Conservation (phyloP, 352 stramenopile species). For the Phytophthora ramorum region DNA sequence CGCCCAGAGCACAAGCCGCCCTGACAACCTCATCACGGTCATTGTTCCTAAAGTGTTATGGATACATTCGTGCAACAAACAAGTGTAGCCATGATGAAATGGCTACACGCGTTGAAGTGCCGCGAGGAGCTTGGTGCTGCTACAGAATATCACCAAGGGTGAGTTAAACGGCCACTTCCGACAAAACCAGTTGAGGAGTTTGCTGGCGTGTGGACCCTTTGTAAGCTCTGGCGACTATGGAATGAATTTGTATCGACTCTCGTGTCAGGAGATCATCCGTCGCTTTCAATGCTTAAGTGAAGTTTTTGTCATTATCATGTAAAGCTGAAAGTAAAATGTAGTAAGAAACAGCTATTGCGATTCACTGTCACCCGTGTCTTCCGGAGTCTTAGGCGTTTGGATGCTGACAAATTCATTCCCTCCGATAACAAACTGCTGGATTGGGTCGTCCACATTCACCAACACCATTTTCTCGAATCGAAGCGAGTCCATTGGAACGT, state of each 20-base stretch:
- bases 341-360: too few species aligned
- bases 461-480: conserved; percentile 13
- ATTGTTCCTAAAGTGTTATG: neutral
- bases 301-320: too few species aligned
- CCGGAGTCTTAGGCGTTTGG: neutral
- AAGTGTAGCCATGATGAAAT: conserved; percentile 11
- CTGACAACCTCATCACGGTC: neutral
- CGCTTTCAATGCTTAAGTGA: too few species aligned
- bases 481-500: conserved; percentile 8
- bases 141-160: too few species aligned
- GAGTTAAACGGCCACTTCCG: too few species aligned
- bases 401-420: neutral
- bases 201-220: too few species aligned
- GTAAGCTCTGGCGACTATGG: too few species aligned
- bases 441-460: neutral
- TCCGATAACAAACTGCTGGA: conserved; percentile 9
- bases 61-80: neutral
- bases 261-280: too few species aligned
- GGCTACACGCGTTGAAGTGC: neutral
- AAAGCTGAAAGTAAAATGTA: neutral
- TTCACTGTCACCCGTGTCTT: neutral
- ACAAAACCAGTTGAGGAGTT: too few species aligned
- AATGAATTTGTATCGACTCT: too few species aligned
- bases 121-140: too few species aligned
- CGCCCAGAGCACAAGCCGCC: conserved; percentile 7